Percentiles rank a stretch among this genome's conserved stretches.
These are phyloP conservation scores for Agapanthus africanus DNA, from an alignment of 106 monocot genomes.

Conservation along the genomic window DNA sequence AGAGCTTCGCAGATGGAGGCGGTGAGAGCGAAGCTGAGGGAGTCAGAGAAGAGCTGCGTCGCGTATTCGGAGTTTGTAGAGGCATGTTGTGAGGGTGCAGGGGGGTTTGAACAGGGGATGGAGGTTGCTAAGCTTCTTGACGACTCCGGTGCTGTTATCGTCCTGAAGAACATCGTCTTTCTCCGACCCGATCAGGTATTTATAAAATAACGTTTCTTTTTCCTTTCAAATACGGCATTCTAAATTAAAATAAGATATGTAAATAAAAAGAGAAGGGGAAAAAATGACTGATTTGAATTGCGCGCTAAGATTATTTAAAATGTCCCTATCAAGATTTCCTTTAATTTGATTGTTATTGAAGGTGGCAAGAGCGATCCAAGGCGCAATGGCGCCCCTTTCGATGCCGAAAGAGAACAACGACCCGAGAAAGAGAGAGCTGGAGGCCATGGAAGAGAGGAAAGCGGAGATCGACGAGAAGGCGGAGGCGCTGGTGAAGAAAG, in stretches of 20 bases:
- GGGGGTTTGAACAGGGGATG: constrained; percentile 23
- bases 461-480: constrained; percentile 20
- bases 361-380: constrained; percentile 16
- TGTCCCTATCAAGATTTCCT: too few species aligned
- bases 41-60: constrained; percentile 20
- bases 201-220: too few species aligned
- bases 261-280: too few species aligned
- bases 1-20: constrained; percentile 51
- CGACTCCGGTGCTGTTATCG: constrained; percentile 66
- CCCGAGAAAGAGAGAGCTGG: constrained; percentile 7
- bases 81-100: constrained; percentile 44
- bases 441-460: constrained; percentile 24
- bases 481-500: constrained; percentile 12
- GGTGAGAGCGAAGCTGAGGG: constrained; percentile 39
- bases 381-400: background rate
- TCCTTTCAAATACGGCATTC: too few species aligned
- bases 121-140: constrained; percentile 55
- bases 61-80: constrained; percentile 34
- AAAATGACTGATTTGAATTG: too few species aligned
- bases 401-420: background rate
- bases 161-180: constrained; percentile 55
- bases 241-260: too few species aligned
- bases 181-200: constrained; percentile 74
- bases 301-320: too few species aligned
- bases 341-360: too few species aligned